A percentile compares a stretch with the other conserved stretches of the same genome.
Evolutionary conservation across 345 rosid species (phyloP).

Genomic region (Cardamine chenopodiifolia): DNA sequence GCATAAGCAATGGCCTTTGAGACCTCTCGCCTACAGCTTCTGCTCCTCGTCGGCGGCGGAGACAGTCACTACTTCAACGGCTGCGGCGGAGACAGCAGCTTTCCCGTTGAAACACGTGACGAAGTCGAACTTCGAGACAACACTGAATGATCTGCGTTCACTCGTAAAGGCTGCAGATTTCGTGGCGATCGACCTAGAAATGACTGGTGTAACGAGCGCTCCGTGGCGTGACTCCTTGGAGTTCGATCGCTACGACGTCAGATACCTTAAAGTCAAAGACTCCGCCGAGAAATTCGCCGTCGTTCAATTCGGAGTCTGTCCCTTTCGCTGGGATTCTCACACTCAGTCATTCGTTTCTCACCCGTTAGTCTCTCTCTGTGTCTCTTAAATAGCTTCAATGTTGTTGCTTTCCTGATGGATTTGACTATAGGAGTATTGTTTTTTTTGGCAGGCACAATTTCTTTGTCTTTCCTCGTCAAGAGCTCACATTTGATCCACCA

Average conservation of each 20-base stretch:
- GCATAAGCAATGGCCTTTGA: slow-evolving; percentile 45
- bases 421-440: background rate
- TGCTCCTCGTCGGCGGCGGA: slow-evolving; percentile 31
- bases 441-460: slow-evolving; percentile 69
- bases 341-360: slow-evolving; percentile 67
- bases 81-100: slow-evolving; percentile 41
- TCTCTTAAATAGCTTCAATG: background rate
- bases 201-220: slow-evolving; percentile 87
- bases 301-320: slow-evolving; percentile 93
- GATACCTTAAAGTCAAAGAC: slow-evolving; percentile 87
- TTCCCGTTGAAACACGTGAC: slow-evolving; percentile 85
- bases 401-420: background rate
- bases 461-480: slow-evolving; percentile 77
- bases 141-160: slow-evolving; percentile 55
- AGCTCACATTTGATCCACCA: slow-evolving; percentile 54
- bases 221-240: slow-evolving; percentile 92
- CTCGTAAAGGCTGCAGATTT: slow-evolving; percentile 79
- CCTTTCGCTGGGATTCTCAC: slow-evolving; percentile 83
- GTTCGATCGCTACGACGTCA: slow-evolving; percentile 74
- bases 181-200: slow-evolving; percentile 91
- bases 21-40: slow-evolving; percentile 46
- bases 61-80: slow-evolving; percentile 11
- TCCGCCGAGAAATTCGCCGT: slow-evolving; percentile 97
- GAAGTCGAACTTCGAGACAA: slow-evolving; percentile 71
- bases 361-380: slow-evolving; percentile 57